Conservation (phyloP, 2,329 filamentous ascomycete genomes). For the Venturia carpophila region DNA sequence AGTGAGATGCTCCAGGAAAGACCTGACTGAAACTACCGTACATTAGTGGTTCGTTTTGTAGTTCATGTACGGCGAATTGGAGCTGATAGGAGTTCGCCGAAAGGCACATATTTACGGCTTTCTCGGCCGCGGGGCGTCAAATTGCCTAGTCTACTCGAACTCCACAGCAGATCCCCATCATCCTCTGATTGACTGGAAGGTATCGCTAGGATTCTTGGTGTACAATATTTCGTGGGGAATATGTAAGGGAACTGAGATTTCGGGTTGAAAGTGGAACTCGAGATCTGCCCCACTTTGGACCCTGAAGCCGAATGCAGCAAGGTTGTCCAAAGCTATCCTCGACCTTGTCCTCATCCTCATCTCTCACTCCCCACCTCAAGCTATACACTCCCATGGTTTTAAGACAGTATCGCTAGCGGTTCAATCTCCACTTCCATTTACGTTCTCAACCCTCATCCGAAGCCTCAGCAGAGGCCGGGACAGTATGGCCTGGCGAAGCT, state of each 20-base stretch:
- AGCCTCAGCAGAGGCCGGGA: not conserved
- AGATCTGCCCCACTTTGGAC: conserved; percentile 6
- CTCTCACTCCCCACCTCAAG: not conserved
- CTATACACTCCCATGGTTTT: not conserved
- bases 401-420: not conserved
- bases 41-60: not conserved
- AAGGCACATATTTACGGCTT: not conserved
- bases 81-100: conserved; percentile 13
- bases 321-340: not conserved
- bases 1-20: too few relatives aligned
- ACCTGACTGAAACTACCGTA: not conserved
- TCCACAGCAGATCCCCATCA: too few relatives aligned
- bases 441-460: conserved; percentile 13
- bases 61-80: not conserved
- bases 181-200: not conserved
- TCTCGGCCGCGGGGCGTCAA: not conserved
- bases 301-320: not conserved
- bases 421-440: not conserved
- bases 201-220: not conserved
- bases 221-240: not conserved
- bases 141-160: not conserved
- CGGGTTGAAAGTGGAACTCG: not conserved
- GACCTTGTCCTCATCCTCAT: not conserved
- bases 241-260: not conserved
- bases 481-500: conserved; percentile 85